phyloP scores from a whole-genome alignment of 2,329 filamentous ascomycete genomes.

The Fusarium sarcochroum region DNA sequence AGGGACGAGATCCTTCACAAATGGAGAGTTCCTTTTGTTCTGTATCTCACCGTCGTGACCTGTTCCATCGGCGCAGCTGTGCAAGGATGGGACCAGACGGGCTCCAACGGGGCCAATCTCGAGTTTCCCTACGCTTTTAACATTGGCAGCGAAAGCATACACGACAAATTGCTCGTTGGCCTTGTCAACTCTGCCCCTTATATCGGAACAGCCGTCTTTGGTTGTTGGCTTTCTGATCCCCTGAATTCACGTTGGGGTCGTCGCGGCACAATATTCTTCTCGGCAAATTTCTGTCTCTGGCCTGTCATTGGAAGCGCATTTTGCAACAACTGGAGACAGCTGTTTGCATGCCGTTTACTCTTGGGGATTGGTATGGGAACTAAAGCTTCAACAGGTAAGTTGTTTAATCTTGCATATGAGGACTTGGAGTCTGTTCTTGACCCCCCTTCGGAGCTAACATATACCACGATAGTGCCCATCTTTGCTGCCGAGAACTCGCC shows the following conservation, averaged over 20 bases:
- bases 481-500: conserved; percentile 83
- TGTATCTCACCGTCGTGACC: conserved; percentile 77
- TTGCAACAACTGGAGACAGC: conserved; percentile 78
- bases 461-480: conserved; percentile 71
- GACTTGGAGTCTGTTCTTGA: background rate
- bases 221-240: conserved; percentile 78
- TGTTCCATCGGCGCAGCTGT: conserved; percentile 80
- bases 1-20: conserved; percentile 75
- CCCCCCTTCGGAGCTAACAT: conserved; percentile 47
- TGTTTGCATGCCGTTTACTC: conserved; percentile 78
- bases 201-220: conserved; percentile 63
- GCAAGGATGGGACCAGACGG: conserved; percentile 78
- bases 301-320: conserved; percentile 80
- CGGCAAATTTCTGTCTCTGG: conserved; percentile 79
- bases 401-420: background rate
- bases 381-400: conserved; percentile 73
- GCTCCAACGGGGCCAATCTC: conserved; percentile 74
- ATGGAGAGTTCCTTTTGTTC: conserved; percentile 73
- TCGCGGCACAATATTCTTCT: conserved; percentile 75
- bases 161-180: conserved; percentile 69
- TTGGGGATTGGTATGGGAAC: conserved; percentile 84
- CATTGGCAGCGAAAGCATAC: conserved; percentile 53
- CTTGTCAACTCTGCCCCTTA: conserved; percentile 74
- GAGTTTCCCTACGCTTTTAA: conserved; percentile 70
- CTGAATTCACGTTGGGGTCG: conserved; percentile 64